Evolutionary conservation across 2,329 filamentous ascomycete species (phyloP).

Genomic region (Stagonosporopsis cucurbitacearum): DNA sequence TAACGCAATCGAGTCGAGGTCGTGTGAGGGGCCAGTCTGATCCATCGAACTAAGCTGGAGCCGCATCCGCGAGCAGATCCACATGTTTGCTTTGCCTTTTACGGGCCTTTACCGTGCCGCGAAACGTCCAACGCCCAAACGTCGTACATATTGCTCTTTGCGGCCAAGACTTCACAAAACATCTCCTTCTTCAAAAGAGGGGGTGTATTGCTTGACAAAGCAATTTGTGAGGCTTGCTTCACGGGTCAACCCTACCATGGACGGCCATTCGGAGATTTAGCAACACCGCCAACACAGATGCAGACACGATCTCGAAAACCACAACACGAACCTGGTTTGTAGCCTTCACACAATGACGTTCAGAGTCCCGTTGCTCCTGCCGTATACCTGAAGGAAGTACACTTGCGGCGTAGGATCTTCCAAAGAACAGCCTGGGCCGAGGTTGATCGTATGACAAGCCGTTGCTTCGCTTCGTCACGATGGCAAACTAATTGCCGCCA

Average conservation of each 20-base stretch:
- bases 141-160: conserved; percentile 2
- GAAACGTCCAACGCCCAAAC: conserved; percentile 1
- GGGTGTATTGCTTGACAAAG: too few relatives aligned
- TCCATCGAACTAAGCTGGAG: conserved; percentile 10
- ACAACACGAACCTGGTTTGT: too few relatives aligned
- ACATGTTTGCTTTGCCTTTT: conserved; percentile 6
- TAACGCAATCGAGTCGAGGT: background rate
- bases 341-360: background rate
- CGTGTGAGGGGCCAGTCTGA: conserved; percentile 1
- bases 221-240: too few relatives aligned
- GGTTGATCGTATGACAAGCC: background rate
- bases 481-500: background rate
- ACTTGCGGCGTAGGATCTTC: background rate
- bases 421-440: background rate
- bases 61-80: conserved; percentile 4
- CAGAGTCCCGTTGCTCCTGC: background rate
- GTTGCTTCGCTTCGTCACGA: background rate
- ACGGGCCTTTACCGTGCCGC: background rate
- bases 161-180: background rate
- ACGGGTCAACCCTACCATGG: too few relatives aligned
- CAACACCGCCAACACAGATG: background rate
- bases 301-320: background rate
- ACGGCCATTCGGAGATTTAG: background rate
- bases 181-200: too few relatives aligned
- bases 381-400: background rate